Evolutionary conservation across 2,329 filamentous ascomycete genomes (phyloP).

Genomic region (Hymenoscyphus salicellus): DNA sequence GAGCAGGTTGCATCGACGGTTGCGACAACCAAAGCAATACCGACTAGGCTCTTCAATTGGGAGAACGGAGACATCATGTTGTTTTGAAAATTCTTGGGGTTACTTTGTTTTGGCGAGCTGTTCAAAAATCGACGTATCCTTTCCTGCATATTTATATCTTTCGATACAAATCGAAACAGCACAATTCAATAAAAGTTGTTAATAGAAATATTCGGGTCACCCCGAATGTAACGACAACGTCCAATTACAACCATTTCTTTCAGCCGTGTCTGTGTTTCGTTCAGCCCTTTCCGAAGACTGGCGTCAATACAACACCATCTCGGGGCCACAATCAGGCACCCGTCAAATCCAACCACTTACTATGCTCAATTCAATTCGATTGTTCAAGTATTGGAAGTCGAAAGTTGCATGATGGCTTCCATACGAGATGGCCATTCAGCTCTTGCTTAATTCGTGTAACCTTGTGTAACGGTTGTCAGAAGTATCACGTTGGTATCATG

Average conservation of each 20-base stretch:
- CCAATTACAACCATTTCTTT: neutral
- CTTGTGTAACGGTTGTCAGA: neutral
- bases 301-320: neutral
- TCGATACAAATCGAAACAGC: neutral
- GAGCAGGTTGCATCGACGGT: neutral
- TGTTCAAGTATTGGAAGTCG: neutral
- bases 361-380: neutral
- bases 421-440: neutral
- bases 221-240: neutral
- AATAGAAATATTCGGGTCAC: neutral
- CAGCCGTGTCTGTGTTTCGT: neutral
- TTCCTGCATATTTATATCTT: neutral
- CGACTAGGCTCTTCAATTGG: neutral
- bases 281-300: neutral
- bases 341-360: neutral
- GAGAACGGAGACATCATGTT: neutral
- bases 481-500: neutral
- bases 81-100: neutral
- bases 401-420: neutral
- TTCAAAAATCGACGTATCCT: neutral
- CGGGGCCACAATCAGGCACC: neutral
- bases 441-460: neutral
- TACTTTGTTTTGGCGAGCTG: neutral
- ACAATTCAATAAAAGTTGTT: neutral
- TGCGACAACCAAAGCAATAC: neutral